Evolutionary conservation across 257 asterid genomes (phyloP).

Genomic region (Cynanchum wilfordii): DNA sequence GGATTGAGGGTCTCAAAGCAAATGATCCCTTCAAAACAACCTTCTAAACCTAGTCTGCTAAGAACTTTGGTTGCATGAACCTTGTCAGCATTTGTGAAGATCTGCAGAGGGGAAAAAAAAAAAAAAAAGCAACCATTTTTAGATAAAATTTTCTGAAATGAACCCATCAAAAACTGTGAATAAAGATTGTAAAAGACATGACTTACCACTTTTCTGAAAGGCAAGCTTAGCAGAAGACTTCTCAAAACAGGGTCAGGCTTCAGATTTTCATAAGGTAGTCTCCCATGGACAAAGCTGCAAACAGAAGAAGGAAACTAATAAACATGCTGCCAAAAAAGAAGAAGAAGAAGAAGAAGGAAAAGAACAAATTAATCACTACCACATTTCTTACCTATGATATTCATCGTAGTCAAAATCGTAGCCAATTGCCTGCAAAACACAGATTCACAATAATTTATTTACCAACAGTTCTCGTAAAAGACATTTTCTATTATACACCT

Average conservation of each 20-base stretch:
- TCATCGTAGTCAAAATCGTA: constrained; percentile 94
- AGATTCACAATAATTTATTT: constrained; percentile 4
- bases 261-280: constrained; percentile 82
- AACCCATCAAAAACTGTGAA: neutral
- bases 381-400: constrained; percentile 54
- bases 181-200: neutral
- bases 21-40: constrained; percentile 88
- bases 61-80: constrained; percentile 72
- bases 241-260: constrained; percentile 84
- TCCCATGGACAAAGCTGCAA: constrained; percentile 92
- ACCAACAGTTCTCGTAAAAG: constrained; percentile 3
- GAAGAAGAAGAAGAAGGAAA: neutral
- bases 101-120: constrained; percentile 40
- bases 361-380: too few species aligned
- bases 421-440: constrained; percentile 75
- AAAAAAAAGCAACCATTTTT: neutral
- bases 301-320: neutral
- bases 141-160: neutral
- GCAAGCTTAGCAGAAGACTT: constrained; percentile 70
- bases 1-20: constrained; percentile 96
- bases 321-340: neutral
- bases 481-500: neutral
- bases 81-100: constrained; percentile 91
- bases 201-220: constrained; percentile 81
- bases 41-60: constrained; percentile 65